phyloP scores from a whole-genome alignment of 2,329 filamentous ascomycete genomes.

The Sporothrix variecibatus region DNA sequence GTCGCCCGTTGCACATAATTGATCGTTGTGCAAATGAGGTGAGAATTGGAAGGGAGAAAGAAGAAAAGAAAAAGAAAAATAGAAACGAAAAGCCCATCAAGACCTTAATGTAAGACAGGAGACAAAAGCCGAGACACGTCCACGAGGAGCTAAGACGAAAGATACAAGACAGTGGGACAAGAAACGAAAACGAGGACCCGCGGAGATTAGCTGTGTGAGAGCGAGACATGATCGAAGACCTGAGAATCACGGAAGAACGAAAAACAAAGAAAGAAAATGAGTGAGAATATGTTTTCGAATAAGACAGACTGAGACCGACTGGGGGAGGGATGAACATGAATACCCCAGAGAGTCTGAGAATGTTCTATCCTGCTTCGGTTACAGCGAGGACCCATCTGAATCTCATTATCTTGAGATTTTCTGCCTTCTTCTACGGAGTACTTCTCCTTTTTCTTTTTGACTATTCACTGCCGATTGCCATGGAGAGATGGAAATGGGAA shows the following conservation, averaged over 20 bases:
- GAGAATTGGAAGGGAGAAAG: no score
- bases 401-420: neutral
- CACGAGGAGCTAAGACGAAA: slow-evolving; percentile 15
- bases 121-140: neutral
- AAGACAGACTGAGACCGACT: neutral
- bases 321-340: neutral
- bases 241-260: neutral
- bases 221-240: slow-evolving; percentile 9
- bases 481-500: neutral
- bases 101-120: neutral
- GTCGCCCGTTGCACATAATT: neutral
- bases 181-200: neutral
- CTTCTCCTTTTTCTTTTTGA: neutral
- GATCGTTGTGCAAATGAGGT: neutral
- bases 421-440: neutral
- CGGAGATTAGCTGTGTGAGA: slow-evolving; percentile 17
- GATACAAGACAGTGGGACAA: neutral
- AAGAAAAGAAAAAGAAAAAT: neutral
- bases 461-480: neutral
- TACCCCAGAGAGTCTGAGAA: neutral
- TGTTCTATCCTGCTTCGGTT: neutral
- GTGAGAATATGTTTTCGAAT: neutral
- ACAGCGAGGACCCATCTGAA: neutral
- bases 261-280: no score
- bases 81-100: neutral